These are phyloP conservation scores for Fusarium sp. DNA, from an alignment of 2,329 filamentous ascomycete species.

Conservation along the genomic window DNA sequence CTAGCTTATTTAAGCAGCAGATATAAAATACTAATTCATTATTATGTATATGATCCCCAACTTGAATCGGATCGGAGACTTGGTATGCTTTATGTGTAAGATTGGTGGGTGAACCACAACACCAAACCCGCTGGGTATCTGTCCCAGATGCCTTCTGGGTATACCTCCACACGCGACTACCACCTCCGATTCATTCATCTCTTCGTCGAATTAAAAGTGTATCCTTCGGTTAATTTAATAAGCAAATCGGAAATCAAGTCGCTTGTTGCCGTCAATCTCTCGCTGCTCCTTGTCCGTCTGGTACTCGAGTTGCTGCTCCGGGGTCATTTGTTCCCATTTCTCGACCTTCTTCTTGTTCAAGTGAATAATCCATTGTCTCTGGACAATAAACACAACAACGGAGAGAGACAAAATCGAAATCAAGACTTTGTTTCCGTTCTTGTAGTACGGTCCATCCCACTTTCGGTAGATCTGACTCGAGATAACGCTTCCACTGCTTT, in stretches of 20 bases:
- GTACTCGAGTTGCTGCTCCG: constrained; percentile 58
- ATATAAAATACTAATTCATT: background rate
- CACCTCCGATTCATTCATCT: background rate
- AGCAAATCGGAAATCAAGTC: constrained; percentile 64
- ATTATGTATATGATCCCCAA: background rate
- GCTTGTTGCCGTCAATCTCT: constrained; percentile 61
- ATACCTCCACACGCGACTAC: background rate
- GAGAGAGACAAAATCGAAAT: constrained; percentile 64
- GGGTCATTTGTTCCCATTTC: constrained; percentile 59
- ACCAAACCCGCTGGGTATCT: background rate
- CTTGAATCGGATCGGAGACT: background rate
- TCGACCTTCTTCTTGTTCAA: constrained; percentile 63
- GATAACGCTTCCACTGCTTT: constrained; percentile 54
- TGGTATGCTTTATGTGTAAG: background rate
- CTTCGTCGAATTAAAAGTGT: background rate
- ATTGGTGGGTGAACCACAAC: background rate
- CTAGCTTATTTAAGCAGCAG: background rate
- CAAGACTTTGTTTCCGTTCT: constrained; percentile 67
- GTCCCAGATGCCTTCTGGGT: background rate
- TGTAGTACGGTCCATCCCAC: constrained; percentile 67
- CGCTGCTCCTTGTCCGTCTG: constrained; percentile 58
- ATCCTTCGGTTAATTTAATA: constrained; percentile 44
- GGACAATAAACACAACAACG: constrained; percentile 61
- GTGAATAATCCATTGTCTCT: constrained; percentile 57
- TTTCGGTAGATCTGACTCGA: constrained; percentile 61